Conservation (phyloP, 768 basidiomycete species). For the Tephrocybe sp. region DNA sequence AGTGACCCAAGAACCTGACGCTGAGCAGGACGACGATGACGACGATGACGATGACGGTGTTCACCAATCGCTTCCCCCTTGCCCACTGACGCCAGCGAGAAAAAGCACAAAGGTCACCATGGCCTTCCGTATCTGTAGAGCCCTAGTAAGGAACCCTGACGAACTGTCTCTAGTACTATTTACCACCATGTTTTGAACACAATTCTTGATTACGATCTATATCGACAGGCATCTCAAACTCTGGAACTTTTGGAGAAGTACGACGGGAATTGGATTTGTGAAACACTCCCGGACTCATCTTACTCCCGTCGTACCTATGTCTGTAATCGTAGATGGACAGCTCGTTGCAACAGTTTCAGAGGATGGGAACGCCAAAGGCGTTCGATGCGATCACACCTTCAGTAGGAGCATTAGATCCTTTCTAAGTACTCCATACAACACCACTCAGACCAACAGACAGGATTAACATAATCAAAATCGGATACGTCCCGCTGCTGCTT, state of each 20-base stretch:
- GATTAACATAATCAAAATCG: conserved; percentile 96
- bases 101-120: conserved; percentile 73
- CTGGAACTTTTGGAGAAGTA: conserved; percentile 99
- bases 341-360: conserved; percentile 90
- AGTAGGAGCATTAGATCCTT: conserved; percentile 53
- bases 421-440: neutral
- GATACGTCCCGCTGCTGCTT: conserved; percentile 87
- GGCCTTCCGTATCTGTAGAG: conserved; percentile 18
- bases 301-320: conserved; percentile 73
- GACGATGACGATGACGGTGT: conserved; percentile 90
- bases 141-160: conserved; percentile 36
- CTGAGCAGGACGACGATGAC: conserved; percentile 45
- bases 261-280: conserved; percentile 95
- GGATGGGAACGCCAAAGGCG: conserved; percentile 89
- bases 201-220: conserved; percentile 93
- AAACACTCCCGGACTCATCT: conserved; percentile 97
- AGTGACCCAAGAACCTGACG: conserved; percentile 19
- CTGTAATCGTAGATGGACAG: conserved; percentile 89
- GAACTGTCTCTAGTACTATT: conserved; percentile 58
- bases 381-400: conserved; percentile 98
- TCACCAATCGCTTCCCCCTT: no score
- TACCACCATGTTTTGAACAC: conserved; percentile 55
- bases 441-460: conserved; percentile 61
- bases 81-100: conserved; percentile 55
- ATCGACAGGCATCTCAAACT: conserved; percentile 93